Conservation (phyloP, 257 asterid genomes). For the Coffea canephora region DNA sequence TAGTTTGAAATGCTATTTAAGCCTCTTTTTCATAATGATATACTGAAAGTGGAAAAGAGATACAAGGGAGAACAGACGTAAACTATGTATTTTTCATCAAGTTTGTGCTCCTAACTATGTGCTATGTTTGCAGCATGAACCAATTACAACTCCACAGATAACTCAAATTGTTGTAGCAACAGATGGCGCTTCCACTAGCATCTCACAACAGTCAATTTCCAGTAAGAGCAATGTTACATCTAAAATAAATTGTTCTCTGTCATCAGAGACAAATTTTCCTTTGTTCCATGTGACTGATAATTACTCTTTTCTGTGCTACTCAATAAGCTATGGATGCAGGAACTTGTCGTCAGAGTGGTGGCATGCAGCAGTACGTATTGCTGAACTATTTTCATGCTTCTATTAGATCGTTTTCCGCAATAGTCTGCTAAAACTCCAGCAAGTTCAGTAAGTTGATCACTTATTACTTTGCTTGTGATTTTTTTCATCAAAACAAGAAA, state of each 20-base stretch:
- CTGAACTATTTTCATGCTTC: background rate
- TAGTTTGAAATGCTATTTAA: too few relatives aligned
- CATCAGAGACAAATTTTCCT: background rate
- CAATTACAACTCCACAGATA: background rate
- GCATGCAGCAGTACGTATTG: constrained; percentile 17
- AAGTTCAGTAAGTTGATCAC: background rate
- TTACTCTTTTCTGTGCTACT: background rate
- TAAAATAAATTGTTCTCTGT: background rate
- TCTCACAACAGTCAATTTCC: constrained; percentile 2
- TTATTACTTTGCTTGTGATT: background rate
- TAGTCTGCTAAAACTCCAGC: background rate
- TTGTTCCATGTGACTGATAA: constrained; percentile 1
- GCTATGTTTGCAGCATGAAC: constrained; percentile 11
- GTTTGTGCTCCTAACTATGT: background rate
- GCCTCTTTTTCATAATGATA: too few relatives aligned
- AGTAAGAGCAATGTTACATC: background rate
- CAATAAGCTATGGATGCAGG: constrained; percentile 3
- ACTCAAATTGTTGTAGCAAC: background rate
- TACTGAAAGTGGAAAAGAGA: too few relatives aligned
- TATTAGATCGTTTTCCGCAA: background rate
- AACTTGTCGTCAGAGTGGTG: background rate
- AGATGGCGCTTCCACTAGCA: background rate
- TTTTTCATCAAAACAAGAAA: background rate
- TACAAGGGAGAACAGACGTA: too few relatives aligned
- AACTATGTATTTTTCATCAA: background rate